Base-by-base conservation (phyloP, 768 basidiomycete genomes). In the Russula abietina region DNA sequence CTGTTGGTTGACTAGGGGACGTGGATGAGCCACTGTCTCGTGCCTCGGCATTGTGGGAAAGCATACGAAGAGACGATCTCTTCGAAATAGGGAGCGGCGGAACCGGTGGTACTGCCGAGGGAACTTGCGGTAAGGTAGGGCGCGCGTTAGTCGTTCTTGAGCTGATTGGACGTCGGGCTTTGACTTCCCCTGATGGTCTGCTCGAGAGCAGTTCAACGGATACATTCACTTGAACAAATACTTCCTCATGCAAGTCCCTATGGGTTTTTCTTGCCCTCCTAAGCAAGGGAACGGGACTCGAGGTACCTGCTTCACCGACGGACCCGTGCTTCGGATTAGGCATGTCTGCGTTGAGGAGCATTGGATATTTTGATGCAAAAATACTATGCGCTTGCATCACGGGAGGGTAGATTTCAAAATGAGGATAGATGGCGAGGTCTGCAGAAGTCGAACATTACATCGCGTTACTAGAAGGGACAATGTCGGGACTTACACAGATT, bases 341-440 rank as follows among this genome's bases (percentile, higher is more conserved):
- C 19, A 33, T 51, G 32, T 22, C 17, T 17, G 56, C 30, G 49
- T 28, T 38, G 14, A 33, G 16, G 10, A 10, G 36, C 30, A 16
- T 50, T 38, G 36, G 26, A 8, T 32, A 16, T 19, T 33, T 33
- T 54, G 41, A 19, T n/a, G 33, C 36, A 12, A 30, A 22, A n/a
- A 26, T 17, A 26, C 28, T n/a, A 6, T 46, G 56, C n/a, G 22
- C 28, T 49, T 38, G 58, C 26, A 26, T 32, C 24, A 59, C 54
- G 17, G 32, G 14, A 30, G 70, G 69, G 41, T 62, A 70, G 7
- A 69, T 60, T 52, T 73, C 67, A n/a, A 72, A 53, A 49, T 70
- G 52, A 48, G 70, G 72, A 55, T 72, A 73, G 28, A 68, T 64
- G 12, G 73, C 60, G 19, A 59, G 52, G 43, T 72, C 71, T 72